Percentiles rank a stretch among this genome's conserved stretches.
Conservation (phyloP, 306 rosid genomes). For the Cajanus cajan region DNA sequence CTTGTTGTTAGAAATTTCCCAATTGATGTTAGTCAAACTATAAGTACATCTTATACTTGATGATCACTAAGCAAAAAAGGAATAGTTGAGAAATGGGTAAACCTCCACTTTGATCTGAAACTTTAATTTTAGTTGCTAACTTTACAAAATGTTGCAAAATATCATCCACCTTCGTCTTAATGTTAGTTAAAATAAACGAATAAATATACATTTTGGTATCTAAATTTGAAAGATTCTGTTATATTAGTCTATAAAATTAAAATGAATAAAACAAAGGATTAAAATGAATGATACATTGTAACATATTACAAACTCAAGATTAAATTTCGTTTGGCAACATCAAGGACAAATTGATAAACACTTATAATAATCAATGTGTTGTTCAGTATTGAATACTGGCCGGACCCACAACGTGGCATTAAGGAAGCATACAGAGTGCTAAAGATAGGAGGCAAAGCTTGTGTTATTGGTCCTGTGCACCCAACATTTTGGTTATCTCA, state of each 20-base stretch:
- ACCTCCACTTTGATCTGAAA: neutral
- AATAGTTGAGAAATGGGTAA: neutral
- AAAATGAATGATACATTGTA: neutral
- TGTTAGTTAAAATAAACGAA: neutral
- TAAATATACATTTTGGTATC: too few relatives aligned
- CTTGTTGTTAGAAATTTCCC: neutral
- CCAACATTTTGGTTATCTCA: slow-evolving; percentile 15
- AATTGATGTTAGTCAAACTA: neutral
- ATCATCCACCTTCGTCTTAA: neutral
- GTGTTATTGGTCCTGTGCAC: slow-evolving; percentile 8
- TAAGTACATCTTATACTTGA: neutral
- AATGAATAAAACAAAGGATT: neutral
- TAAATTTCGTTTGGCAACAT: neutral
- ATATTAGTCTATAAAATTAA: too few relatives aligned
- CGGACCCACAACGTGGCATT: slow-evolving; percentile 7
- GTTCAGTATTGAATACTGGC: slow-evolving; percentile 16
- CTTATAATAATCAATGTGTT: neutral
- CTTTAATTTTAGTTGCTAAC: neutral
- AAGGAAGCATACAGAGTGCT: slow-evolving; percentile 19
- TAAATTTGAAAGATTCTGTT: too few relatives aligned
- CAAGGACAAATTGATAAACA: neutral
- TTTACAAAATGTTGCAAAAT: neutral
- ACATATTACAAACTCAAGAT: neutral
- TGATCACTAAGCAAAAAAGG: neutral
- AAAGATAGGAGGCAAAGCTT: neutral